phyloP scores from a whole-genome alignment of 495 filamentous ascomycete species.

The Tetracladium marchalianum region DNA sequence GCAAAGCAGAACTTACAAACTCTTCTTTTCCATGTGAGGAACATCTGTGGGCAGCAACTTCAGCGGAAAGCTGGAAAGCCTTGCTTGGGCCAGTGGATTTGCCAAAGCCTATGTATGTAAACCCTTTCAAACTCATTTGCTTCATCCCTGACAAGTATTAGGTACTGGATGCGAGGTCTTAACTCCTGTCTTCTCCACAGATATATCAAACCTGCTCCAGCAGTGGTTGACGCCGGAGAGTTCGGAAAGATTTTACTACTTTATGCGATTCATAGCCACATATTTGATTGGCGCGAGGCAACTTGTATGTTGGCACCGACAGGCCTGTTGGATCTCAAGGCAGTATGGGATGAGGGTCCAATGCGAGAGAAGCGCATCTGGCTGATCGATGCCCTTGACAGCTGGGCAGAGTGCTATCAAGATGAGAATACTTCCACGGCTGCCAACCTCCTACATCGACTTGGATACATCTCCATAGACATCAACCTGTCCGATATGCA shows the following conservation, averaged over 20 bases:
- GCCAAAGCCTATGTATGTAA: constrained; percentile 7
- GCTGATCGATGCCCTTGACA: constrained; percentile 10
- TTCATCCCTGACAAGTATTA: neutral
- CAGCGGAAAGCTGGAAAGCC: constrained; percentile 16
- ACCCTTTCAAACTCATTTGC: too few species aligned
- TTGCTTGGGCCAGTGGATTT: constrained; percentile 13
- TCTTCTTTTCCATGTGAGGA: constrained; percentile 18
- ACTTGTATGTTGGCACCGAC: constrained; percentile 16
- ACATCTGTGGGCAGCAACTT: constrained; percentile 13
- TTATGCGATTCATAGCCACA: constrained; percentile 20
- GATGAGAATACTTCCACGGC: neutral
- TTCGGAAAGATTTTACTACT: constrained; percentile 21
- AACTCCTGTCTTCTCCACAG: constrained; percentile 17
- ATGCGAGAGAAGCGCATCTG: constrained; percentile 4
- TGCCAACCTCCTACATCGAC: constrained; percentile 6
- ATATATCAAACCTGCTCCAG: constrained; percentile 13
- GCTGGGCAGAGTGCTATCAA: constrained; percentile 13
- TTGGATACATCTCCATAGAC: constrained; percentile 12
- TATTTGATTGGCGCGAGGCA: constrained; percentile 23
- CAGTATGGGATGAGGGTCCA: too few species aligned
- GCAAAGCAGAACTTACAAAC: constrained; percentile 21
- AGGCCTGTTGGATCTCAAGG: constrained; percentile 12
- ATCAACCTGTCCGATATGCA: constrained; percentile 15
- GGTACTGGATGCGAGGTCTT: constrained; percentile 18
- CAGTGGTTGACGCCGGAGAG: constrained; percentile 5